A percentile compares a stretch with the other conserved stretches of the same genome.
phyloP scores from a whole-genome alignment of 2,329 filamentous ascomycete genomes.

The Botryotinia narcissicola region DNA sequence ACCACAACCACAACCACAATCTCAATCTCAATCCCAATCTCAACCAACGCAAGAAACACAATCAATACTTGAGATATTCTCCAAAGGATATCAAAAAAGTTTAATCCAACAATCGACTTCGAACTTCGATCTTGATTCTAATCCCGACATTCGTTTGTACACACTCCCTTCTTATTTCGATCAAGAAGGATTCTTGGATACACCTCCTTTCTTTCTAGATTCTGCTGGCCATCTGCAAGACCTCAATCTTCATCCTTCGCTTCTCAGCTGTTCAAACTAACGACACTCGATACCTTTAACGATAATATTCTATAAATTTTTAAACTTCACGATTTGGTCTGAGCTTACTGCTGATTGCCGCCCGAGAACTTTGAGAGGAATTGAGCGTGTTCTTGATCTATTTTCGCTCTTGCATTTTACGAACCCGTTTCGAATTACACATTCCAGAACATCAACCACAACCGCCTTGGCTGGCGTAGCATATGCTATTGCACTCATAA shows the following conservation, averaged over 20 bases:
- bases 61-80: not conserved
- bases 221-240: not conserved
- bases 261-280: not conserved
- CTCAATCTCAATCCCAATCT: not conserved
- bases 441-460: slow-evolving; percentile 15
- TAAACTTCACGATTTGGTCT: not conserved
- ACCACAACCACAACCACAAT: not conserved
- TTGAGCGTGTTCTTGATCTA: slow-evolving; percentile 1
- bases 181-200: slow-evolving; percentile 16
- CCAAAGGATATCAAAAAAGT: not conserved
- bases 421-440: not conserved
- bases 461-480: slow-evolving; percentile 7
- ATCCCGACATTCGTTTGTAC: slow-evolving; percentile 11
- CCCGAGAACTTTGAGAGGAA: not conserved
- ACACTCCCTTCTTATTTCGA: not conserved
- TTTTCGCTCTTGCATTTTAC: slow-evolving; percentile 10
- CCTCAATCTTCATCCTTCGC: not conserved
- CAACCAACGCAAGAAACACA: not conserved
- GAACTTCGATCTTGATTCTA: not conserved
- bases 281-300: not conserved
- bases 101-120: not conserved
- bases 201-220: slow-evolving; percentile 11
- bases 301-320: not conserved
- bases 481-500: slow-evolving; percentile 13
- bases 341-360: not conserved